Percentiles rank a stretch among this genome's conserved stretches.
phyloP scores from a whole-genome alignment of 1,139 yeast genomes.

The Taphrina confusa region DNA sequence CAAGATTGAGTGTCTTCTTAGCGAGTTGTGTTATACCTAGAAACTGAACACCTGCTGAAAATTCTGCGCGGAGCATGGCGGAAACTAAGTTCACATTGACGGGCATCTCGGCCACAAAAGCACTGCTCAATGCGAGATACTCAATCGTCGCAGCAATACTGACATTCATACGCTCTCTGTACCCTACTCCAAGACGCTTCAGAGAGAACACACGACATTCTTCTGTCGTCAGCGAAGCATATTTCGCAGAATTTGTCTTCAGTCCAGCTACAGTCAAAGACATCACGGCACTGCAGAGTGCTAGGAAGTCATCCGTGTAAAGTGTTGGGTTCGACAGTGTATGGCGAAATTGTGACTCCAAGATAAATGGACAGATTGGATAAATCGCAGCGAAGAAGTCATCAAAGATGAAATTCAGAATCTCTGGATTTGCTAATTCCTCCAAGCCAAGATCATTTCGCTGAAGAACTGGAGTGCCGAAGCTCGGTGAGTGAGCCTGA shows the following conservation, averaged over 20 bases:
- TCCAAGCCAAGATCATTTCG: conserved; percentile 5
- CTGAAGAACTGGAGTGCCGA: not conserved
- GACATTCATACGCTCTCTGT: conserved; percentile 8
- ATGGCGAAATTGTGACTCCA: conserved; percentile 12
- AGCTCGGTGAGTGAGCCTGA: not conserved
- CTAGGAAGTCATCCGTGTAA: conserved; percentile 14
- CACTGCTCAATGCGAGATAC: not conserved
- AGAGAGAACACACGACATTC: not conserved
- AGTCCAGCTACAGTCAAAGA: conserved; percentile 12
- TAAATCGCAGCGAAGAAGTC: conserved; percentile 5
- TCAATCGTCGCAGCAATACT: conserved; percentile 13
- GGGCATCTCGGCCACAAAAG: not conserved
- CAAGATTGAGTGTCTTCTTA: not conserved
- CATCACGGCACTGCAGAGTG: conserved; percentile 11
- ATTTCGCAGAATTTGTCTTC: not conserved
- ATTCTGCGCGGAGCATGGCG: conserved; percentile 9
- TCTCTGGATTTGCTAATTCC: conserved; percentile 2
- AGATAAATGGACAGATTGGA: conserved; percentile 14
- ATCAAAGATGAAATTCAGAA: conserved; percentile 5
- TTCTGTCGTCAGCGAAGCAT: conserved; percentile 1
- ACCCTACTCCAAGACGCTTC: not conserved
- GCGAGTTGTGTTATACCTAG: not conserved
- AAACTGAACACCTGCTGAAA: not conserved
- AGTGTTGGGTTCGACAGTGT: not conserved
- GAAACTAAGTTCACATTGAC: not conserved